These are phyloP conservation scores for Mucuna pruriens DNA, from an alignment of 306 rosid genomes.

Conservation along the genomic window DNA sequence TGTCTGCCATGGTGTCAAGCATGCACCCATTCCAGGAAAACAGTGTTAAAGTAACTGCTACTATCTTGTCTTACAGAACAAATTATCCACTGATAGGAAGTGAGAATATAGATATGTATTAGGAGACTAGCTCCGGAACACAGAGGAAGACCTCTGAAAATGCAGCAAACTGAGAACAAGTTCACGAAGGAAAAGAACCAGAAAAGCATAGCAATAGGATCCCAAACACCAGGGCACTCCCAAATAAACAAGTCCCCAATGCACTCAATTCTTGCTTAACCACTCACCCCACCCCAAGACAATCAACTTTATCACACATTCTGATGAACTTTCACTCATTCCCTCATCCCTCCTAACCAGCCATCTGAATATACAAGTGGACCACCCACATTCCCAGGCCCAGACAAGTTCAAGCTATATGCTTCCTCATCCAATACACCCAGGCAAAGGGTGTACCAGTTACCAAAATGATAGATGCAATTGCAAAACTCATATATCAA, in stretches of 20 bases:
- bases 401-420: neutral
- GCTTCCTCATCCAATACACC: neutral
- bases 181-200: neutral
- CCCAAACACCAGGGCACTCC: neutral
- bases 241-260: neutral
- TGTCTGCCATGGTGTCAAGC: conserved; percentile 15
- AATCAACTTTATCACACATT: neutral
- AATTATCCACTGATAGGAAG: neutral
- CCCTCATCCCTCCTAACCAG: conserved; percentile 8
- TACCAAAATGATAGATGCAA: conserved; percentile 26
- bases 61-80: neutral
- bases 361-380: neutral
- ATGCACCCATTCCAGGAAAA: conserved; percentile 1
- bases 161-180: neutral
- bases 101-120: neutral
- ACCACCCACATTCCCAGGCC: conserved; percentile 2
- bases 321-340: neutral
- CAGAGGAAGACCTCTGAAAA: conserved; percentile 25
- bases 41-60: neutral
- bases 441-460: neutral
- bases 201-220: neutral
- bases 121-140: conserved; percentile 8
- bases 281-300: neutral
- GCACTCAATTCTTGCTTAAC: neutral
- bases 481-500: conserved; percentile 7